Percentiles rank a stretch among this genome's conserved stretches.
Conservation (phyloP, 2,329 filamentous ascomycete genomes). For the Nannizziopsis barbatae region DNA sequence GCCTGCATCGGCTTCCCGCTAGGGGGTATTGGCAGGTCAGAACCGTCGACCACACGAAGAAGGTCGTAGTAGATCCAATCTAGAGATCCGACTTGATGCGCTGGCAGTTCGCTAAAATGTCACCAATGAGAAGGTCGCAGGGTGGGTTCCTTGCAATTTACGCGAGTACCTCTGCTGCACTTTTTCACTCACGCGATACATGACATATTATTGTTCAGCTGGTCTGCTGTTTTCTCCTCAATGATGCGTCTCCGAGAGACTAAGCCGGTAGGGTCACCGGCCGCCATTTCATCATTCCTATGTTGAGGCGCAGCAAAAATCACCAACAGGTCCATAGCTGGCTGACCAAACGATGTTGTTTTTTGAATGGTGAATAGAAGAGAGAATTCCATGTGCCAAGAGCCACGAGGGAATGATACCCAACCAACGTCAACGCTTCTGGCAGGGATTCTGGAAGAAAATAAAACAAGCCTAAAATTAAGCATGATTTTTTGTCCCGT, state of each 20-base stretch:
- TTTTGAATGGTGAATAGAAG: no score
- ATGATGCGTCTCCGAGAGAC: neutral
- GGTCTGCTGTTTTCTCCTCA: neutral
- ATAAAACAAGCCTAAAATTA: constrained; percentile 14
- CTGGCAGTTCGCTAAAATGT: constrained; percentile 8
- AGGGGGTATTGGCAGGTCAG: neutral
- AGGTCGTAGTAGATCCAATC: neutral
- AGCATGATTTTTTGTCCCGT: constrained; percentile 8
- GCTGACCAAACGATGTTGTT: no score
- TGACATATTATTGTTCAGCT: neutral
- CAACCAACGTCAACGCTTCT: neutral
- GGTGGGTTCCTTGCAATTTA: constrained; percentile 2
- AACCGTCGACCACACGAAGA: neutral
- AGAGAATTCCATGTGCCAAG: neutral
- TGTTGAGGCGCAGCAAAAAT: no score
- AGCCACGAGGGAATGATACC: neutral
- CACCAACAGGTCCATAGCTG: no score
- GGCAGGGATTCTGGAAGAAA: neutral
- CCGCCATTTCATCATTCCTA: no score
- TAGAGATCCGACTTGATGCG: constrained; percentile 2
- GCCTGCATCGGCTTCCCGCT: neutral
- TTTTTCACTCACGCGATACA: neutral
- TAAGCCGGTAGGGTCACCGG: no score
- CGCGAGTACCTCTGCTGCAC: neutral
- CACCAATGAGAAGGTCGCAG: constrained; percentile 4